Percentiles rank a stretch among this genome's conserved stretches.
phyloP scores from a whole-genome alignment of 2,329 filamentous ascomycete genomes.

The Alternaria sp. region DNA sequence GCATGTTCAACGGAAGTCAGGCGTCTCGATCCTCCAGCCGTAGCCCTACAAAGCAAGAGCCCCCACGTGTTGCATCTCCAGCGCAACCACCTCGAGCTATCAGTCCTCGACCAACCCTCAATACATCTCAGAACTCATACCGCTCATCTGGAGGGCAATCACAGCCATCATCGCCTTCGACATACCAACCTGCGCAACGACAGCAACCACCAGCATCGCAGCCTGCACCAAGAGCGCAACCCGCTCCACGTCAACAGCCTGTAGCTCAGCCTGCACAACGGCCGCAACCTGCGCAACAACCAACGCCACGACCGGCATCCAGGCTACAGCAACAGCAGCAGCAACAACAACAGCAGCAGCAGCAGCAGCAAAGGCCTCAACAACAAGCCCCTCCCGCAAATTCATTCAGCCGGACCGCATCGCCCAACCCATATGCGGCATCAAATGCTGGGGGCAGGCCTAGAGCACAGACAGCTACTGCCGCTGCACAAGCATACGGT shows the following conservation, averaged over 20 bases:
- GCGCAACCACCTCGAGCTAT: slow-evolving; percentile 63
- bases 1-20: slow-evolving; percentile 67
- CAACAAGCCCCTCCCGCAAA: slow-evolving; percentile 13
- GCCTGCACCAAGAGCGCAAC: slow-evolving; percentile 7
- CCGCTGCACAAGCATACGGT: slow-evolving; percentile 42
- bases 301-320: slow-evolving; percentile 3
- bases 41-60: slow-evolving; percentile 53
- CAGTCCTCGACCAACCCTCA: slow-evolving; percentile 64
- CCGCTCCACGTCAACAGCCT: slow-evolving; percentile 6
- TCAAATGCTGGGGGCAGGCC: slow-evolving; percentile 39
- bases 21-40: slow-evolving; percentile 65
- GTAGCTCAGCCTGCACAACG: background rate
- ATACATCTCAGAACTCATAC: slow-evolving; percentile 32
- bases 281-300: slow-evolving; percentile 1
- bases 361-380: slow-evolving; percentile 1
- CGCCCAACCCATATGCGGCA: slow-evolving; percentile 68
- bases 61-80: slow-evolving; percentile 66
- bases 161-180: slow-evolving; percentile 11
- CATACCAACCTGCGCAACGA: slow-evolving; percentile 10
- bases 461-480: slow-evolving; percentile 48
- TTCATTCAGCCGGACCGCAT: slow-evolving; percentile 43
- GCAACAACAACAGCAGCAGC: slow-evolving; percentile 8
- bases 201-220: slow-evolving; percentile 2
- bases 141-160: slow-evolving; percentile 14
- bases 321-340: slow-evolving; percentile 3